These are phyloP conservation scores for Phenoliferia sp. DNA, from an alignment of 1,284 basidiomycete species.

Conservation along the genomic window DNA sequence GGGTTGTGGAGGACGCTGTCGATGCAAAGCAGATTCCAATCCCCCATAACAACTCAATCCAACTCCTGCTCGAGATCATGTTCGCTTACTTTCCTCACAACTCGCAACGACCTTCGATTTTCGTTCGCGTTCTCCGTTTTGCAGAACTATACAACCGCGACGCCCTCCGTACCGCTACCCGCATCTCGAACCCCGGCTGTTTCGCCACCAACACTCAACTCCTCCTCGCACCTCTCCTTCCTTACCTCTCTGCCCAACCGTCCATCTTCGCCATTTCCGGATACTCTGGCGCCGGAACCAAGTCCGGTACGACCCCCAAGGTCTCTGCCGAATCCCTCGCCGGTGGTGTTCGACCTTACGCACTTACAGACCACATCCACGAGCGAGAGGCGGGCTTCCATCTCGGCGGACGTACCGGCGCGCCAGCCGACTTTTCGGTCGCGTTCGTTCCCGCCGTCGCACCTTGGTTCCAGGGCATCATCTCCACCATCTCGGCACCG, in stretches of 20 bases:
- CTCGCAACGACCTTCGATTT: neutral
- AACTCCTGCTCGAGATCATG: neutral
- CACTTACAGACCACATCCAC: slow-evolving; percentile 96
- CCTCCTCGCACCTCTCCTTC: slow-evolving; percentile 80
- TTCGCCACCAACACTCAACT: slow-evolving; percentile 93
- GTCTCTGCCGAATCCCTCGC: slow-evolving; percentile 67
- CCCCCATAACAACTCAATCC: neutral
- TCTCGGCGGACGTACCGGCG: slow-evolving; percentile 58
- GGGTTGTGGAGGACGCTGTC: neutral
- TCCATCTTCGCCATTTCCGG: slow-evolving; percentile 91
- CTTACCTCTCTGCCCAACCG: slow-evolving; percentile 63
- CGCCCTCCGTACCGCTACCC: slow-evolving; percentile 62
- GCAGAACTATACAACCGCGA: slow-evolving; percentile 84
- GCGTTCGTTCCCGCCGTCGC: slow-evolving; percentile 85
- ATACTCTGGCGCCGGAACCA: slow-evolving; percentile 90
- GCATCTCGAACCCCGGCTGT: slow-evolving; percentile 96
- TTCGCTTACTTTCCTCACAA: neutral
- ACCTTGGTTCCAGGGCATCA: slow-evolving; percentile 95
- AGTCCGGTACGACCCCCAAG: slow-evolving; percentile 72
- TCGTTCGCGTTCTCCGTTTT: neutral
- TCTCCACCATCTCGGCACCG: slow-evolving; percentile 79
- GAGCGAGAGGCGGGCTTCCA: slow-evolving; percentile 88
- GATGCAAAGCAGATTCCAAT: slow-evolving; percentile 6
- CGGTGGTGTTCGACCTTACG: slow-evolving; percentile 75
- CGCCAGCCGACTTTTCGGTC: slow-evolving; percentile 52